Base-by-base conservation (phyloP, 371 early-diverging fungal species). In the Blakeslea trispora region DNA sequence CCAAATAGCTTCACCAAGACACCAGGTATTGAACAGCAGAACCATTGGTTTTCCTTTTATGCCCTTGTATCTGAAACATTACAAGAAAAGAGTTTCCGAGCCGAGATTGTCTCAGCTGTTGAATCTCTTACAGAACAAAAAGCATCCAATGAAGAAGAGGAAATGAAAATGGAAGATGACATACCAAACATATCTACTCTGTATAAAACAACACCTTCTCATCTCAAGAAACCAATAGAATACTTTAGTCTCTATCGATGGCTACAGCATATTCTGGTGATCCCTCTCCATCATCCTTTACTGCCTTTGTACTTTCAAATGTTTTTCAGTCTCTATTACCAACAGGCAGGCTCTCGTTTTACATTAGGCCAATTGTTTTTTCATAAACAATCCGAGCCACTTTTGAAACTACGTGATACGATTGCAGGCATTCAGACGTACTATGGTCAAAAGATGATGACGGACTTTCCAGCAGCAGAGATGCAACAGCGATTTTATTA, bases 251-350 rank as follows among this genome's bases (percentile, higher is more conserved):
- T 86, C 17, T 90, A 83, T 73, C 79, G 85, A 8, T 81, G 79
- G 81, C 67, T 75, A 7, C 77, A 80, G 17, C 84, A 84, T 49
- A 68, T 83, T 4, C 48, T 84, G 15, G 65, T 75, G 0, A 59
- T 77, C 4, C 83, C 82, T 1, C 49, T 63, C 18, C 65, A 79
- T 15, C 83, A 88, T 51, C 77, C 79, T 9, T 52, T 83, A 14
- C 44, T 83, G 43, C 84, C 84, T 0, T 61, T 86, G 11, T 78
- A 75, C 47, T 69, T 81, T 51, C 88, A 90, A 57, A 69, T 81
- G 72, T 87, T 89, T 63, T 87, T 87, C 45, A 68, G 74, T n/a
- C 68, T 87, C 0, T 87, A 87, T 53, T 89, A 35, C 24, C 55
- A 42, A 48, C 37, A 1, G 10, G 15, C 54, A 7, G 64, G 78